A percentile compares a stretch with the other conserved stretches of the same genome.
These are phyloP conservation scores for Xenoacremonium recifei DNA, from an alignment of 2,329 filamentous ascomycete genomes.

Conservation along the genomic window DNA sequence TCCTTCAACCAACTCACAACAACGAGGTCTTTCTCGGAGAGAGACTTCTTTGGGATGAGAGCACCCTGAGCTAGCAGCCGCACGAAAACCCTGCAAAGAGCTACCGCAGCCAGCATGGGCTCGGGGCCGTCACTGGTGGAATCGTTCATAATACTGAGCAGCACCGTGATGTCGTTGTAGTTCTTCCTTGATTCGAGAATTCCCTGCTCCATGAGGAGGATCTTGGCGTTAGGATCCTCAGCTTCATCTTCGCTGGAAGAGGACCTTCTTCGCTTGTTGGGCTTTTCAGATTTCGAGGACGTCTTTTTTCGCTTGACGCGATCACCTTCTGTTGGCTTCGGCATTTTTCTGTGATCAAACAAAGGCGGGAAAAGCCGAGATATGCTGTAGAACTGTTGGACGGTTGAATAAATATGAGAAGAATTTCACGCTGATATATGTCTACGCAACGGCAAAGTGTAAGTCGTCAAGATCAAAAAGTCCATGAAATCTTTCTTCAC, in stretches of 20 bases:
- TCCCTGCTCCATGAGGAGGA: slow-evolving; percentile 74
- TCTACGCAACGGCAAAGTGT: too few relatives aligned
- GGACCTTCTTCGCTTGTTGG: slow-evolving; percentile 52
- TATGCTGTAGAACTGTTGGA: too few relatives aligned
- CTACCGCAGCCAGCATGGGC: slow-evolving; percentile 68
- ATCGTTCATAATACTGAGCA: slow-evolving; percentile 59
- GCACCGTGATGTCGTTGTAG: slow-evolving; percentile 82
- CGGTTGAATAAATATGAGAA: too few relatives aligned
- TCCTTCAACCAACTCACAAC: slow-evolving; percentile 78
- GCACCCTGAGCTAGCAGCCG: slow-evolving; percentile 73
- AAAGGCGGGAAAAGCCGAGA: too few relatives aligned
- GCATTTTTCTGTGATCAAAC: too few relatives aligned
- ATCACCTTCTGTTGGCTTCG: slow-evolving; percentile 22
- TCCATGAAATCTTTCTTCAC: slow-evolving; percentile 31
- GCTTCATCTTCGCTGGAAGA: slow-evolving; percentile 47
- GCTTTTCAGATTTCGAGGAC: slow-evolving; percentile 38
- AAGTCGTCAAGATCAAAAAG: slow-evolving; percentile 11
- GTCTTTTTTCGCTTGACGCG: slow-evolving; percentile 53
- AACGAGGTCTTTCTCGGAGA: slow-evolving; percentile 70
- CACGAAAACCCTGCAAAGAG: slow-evolving; percentile 83
- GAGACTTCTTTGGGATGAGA: slow-evolving; percentile 62
- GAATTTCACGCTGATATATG: too few relatives aligned
- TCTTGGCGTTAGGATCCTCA: slow-evolving; percentile 59
- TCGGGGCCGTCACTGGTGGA: slow-evolving; percentile 48
- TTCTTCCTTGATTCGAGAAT: slow-evolving; percentile 84